A percentile compares a stretch with the other conserved stretches of the same genome.
Evolutionary conservation across 345 rosid species (phyloP).

Genomic region (Eucalyptus pumila): DNA sequence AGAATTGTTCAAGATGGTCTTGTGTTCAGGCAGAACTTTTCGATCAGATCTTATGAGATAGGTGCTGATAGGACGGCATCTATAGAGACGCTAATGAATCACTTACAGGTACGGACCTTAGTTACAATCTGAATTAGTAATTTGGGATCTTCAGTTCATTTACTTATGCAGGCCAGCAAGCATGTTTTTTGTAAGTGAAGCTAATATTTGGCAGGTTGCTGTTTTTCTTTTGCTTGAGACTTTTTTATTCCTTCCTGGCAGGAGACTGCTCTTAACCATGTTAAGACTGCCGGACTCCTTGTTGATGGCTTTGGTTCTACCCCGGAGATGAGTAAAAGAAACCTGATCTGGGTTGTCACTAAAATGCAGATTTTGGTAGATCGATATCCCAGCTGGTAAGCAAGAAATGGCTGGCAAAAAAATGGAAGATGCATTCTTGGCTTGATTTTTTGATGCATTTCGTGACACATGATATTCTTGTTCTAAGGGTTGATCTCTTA

Average conservation of each 20-base stretch:
- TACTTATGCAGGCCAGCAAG: background rate
- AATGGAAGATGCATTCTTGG: background rate
- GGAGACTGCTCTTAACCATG: constrained; percentile 99
- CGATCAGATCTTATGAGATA: constrained; percentile 93
- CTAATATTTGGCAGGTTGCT: background rate
- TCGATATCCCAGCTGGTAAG: constrained; percentile 94
- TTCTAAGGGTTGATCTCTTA: background rate
- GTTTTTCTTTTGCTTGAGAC: background rate
- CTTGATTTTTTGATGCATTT: background rate
- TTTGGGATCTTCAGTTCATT: background rate
- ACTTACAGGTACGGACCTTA: constrained; percentile 53
- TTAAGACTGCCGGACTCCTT: constrained; percentile 70
- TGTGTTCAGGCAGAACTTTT: constrained; percentile 76
- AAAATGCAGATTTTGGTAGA: constrained; percentile 93
- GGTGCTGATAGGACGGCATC: constrained; percentile 98
- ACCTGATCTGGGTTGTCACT: constrained; percentile 92
- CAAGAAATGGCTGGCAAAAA: background rate
- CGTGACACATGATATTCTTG: background rate
- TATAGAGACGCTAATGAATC: constrained; percentile 95
- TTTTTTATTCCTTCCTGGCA: constrained; percentile 1
- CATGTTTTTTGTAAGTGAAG: background rate
- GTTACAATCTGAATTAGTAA: background rate
- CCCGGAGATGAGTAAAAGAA: constrained; percentile 87
- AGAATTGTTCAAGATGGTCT: constrained; percentile 88
- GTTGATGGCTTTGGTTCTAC: constrained; percentile 96